phyloP scores from a whole-genome alignment of 2,329 filamentous ascomycete species.

The Stylonectria norvegica region DNA sequence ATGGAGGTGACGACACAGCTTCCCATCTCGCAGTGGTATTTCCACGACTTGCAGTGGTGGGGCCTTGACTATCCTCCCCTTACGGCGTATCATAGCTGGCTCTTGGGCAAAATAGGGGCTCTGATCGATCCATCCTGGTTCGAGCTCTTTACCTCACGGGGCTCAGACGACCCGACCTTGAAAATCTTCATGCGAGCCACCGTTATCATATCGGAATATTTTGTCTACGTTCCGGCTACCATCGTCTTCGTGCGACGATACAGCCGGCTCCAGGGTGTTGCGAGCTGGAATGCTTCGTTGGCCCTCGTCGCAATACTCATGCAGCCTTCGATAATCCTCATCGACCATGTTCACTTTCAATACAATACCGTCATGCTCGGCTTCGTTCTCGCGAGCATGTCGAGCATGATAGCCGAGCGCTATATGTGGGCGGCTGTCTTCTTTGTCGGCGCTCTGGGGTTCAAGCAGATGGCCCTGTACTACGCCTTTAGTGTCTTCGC shows the following conservation, averaged over 20 bases:
- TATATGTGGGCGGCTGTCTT: conserved; percentile 88
- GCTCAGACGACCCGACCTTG: conserved; percentile 70
- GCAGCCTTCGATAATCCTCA: conserved; percentile 84
- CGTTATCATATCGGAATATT: conserved; percentile 85
- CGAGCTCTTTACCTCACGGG: conserved; percentile 75
- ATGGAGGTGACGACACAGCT: conserved; percentile 93
- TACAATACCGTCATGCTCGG: conserved; percentile 99
- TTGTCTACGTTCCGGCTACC: conserved; percentile 80
- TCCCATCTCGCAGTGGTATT: conserved; percentile 94
- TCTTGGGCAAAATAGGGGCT: conserved; percentile 81
- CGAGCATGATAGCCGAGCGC: conserved; percentile 80
- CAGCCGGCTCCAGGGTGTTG: conserved; percentile 70
- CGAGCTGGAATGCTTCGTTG: conserved; percentile 77
- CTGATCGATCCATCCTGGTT: conserved; percentile 84
- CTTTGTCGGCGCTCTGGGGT: conserved; percentile 89
- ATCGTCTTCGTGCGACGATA: conserved; percentile 83
- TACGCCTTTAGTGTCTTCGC: conserved; percentile 92
- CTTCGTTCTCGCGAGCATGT: conserved; percentile 79
- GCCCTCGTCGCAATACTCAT: conserved; percentile 87
- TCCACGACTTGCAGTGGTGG: conserved; percentile 96
- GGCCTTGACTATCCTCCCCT: conserved; percentile 95
- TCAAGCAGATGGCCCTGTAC: conserved; percentile 99
- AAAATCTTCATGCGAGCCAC: conserved; percentile 97
- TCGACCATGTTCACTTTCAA: conserved; percentile 95
- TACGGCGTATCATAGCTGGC: conserved; percentile 97